phyloP scores from a whole-genome alignment of 495 filamentous ascomycete genomes.

The Hypoxylon crocopeplum region DNA sequence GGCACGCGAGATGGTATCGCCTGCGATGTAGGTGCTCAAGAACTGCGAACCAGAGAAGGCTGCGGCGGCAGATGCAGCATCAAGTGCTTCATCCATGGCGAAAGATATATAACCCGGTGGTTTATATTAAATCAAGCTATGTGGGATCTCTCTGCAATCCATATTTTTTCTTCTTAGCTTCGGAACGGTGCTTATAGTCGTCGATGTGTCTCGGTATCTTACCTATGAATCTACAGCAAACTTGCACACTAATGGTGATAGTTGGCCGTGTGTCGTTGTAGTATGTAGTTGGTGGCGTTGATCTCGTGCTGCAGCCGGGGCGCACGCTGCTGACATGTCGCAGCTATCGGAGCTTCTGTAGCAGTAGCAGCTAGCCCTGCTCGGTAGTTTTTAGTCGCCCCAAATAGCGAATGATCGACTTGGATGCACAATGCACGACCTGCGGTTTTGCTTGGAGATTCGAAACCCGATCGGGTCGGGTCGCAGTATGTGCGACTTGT shows the following conservation, averaged over 20 bases:
- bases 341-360: conserved; percentile 30
- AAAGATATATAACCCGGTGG: too few relatives aligned
- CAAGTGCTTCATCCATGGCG: conserved; percentile 44
- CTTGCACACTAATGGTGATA: conserved; percentile 8
- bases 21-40: conserved; percentile 33
- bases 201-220: conserved; percentile 1
- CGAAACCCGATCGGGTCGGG: not conserved
- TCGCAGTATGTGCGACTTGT: conserved; percentile 7
- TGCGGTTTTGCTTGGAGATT: not conserved
- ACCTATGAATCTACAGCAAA: too few relatives aligned
- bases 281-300: conserved; percentile 19
- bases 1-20: conserved; percentile 56
- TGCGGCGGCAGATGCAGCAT: conserved; percentile 29
- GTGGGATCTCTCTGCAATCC: too few relatives aligned
- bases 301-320: conserved; percentile 30
- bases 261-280: conserved; percentile 12
- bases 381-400: conserved; percentile 15
- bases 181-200: not conserved
- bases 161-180: too few relatives aligned
- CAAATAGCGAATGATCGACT: conserved; percentile 27
- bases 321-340: conserved; percentile 38
- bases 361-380: conserved; percentile 9
- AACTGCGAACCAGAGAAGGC: conserved; percentile 38
- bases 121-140: conserved; percentile 14
- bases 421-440: not conserved